These are phyloP conservation scores for Coemansia asiatica DNA, from an alignment of 192 early-diverging fungal genomes.

Conservation along the genomic window DNA sequence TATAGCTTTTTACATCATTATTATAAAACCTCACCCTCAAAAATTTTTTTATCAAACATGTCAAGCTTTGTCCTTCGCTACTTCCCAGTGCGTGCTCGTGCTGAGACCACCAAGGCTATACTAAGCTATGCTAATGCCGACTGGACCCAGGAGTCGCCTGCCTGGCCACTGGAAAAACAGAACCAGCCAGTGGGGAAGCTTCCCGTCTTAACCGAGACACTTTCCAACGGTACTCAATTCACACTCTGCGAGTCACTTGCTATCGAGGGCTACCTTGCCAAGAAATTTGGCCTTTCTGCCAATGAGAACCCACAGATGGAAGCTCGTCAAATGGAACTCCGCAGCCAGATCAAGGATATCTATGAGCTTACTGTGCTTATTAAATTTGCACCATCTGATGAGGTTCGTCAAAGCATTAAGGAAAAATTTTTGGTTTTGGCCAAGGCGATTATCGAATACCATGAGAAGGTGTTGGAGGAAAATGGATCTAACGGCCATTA, in stretches of 20 bases:
- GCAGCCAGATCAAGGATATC: conserved; percentile 22
- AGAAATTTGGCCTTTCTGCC: conserved; percentile 39
- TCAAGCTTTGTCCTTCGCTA: conserved; percentile 15
- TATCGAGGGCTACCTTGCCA: conserved; percentile 55
- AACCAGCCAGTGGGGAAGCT: conserved; percentile 54
- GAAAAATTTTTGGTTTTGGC: neutral
- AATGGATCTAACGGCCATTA: conserved; percentile 28
- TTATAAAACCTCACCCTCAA: too few species aligned
- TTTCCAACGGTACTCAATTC: conserved; percentile 19
- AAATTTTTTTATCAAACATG: neutral
- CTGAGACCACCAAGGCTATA: conserved; percentile 30
- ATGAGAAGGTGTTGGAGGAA: conserved; percentile 22
- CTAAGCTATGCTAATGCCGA: conserved; percentile 43
- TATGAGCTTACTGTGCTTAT: neutral
- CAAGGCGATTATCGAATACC: conserved; percentile 13
- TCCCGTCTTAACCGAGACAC: conserved; percentile 52
- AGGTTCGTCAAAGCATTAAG: neutral
- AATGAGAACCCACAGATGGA: conserved; percentile 16
- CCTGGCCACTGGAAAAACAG: conserved; percentile 50
- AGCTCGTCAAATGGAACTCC: conserved; percentile 31
- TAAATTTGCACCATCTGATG: neutral
- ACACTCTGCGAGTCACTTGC: conserved; percentile 44
- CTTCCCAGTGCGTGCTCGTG: conserved; percentile 33
- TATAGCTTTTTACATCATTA: neutral
- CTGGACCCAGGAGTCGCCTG: conserved; percentile 24